phyloP scores from a whole-genome alignment of 1,284 basidiomycete species.

The Vanrija humicola region DNA sequence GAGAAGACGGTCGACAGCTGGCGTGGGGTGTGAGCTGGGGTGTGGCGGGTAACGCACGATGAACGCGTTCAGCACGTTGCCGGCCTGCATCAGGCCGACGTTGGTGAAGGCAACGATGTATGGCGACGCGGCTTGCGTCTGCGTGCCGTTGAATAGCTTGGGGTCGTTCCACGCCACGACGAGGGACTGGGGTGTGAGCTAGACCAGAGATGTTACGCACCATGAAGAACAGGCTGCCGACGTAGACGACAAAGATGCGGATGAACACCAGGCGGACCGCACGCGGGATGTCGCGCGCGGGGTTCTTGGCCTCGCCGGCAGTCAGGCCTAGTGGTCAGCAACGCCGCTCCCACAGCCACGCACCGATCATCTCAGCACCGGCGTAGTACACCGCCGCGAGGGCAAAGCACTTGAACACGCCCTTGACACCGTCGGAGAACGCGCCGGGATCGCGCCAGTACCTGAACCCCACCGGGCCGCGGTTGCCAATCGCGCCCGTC shows the following conservation, averaged over 20 bases:
- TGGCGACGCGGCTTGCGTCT: background rate
- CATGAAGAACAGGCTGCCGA: background rate
- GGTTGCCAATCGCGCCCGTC: background rate
- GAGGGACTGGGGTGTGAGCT: background rate
- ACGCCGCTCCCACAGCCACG: too few species aligned
- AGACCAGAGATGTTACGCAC: too few species aligned
- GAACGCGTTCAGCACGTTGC: background rate
- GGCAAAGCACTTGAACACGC: conserved; percentile 53
- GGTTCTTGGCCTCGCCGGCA: conserved; percentile 54
- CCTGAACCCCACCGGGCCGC: background rate
- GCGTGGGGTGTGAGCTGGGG: conserved; percentile 53
- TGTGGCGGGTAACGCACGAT: background rate
- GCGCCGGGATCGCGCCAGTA: background rate
- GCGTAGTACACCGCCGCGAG: conserved; percentile 57
- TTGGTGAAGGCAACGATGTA: conserved; percentile 30
- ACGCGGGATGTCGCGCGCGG: conserved; percentile 64
- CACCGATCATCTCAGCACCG: conserved; percentile 42
- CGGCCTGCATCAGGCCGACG: background rate
- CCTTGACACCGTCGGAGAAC: background rate
- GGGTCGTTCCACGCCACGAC: background rate
- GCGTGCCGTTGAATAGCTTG: background rate
- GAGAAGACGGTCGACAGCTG: conserved; percentile 53
- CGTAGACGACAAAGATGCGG: conserved; percentile 38
- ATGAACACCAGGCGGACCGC: conserved; percentile 70
- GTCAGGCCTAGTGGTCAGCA: conserved; percentile 26